Conservation (phyloP, 768 basidiomycete genomes). For the Leccinum imitatum region DNA sequence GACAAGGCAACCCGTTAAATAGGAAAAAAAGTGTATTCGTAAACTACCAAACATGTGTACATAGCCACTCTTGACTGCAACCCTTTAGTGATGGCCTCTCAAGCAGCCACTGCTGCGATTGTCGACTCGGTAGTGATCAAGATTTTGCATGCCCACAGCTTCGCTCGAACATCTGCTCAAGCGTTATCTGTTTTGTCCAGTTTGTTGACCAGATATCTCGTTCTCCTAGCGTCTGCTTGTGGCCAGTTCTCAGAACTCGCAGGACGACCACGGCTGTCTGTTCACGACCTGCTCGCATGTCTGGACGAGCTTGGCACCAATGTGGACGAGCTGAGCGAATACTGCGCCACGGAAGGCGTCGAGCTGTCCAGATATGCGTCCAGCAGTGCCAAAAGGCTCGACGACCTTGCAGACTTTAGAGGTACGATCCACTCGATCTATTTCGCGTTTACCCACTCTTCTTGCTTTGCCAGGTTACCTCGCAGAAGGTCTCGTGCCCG, state of each 20-base stretch:
- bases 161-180: slow-evolving; percentile 73
- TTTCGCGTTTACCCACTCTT: slow-evolving; percentile 12
- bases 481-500: slow-evolving; percentile 53
- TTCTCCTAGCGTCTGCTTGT: slow-evolving; percentile 62
- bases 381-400: slow-evolving; percentile 61
- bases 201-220: slow-evolving; percentile 71
- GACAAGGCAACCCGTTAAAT: slow-evolving; percentile 11
- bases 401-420: slow-evolving; percentile 73
- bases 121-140: slow-evolving; percentile 67
- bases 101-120: slow-evolving; percentile 54
- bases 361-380: slow-evolving; percentile 69
- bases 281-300: slow-evolving; percentile 61
- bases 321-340: slow-evolving; percentile 68
- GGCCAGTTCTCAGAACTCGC: slow-evolving; percentile 75
- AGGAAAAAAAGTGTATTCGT: background rate
- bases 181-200: slow-evolving; percentile 71
- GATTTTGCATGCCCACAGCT: slow-evolving; percentile 74
- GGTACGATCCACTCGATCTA: slow-evolving; percentile 44
- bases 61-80: slow-evolving; percentile 7
- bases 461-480: slow-evolving; percentile 53
- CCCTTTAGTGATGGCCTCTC: slow-evolving; percentile 25
- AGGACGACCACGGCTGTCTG: slow-evolving; percentile 57
- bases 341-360: slow-evolving; percentile 61
- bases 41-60: background rate
- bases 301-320: slow-evolving; percentile 75